Base-by-base conservation (phyloP, 2,329 filamentous ascomycete genomes). In the Fusarium sp. region DNA sequence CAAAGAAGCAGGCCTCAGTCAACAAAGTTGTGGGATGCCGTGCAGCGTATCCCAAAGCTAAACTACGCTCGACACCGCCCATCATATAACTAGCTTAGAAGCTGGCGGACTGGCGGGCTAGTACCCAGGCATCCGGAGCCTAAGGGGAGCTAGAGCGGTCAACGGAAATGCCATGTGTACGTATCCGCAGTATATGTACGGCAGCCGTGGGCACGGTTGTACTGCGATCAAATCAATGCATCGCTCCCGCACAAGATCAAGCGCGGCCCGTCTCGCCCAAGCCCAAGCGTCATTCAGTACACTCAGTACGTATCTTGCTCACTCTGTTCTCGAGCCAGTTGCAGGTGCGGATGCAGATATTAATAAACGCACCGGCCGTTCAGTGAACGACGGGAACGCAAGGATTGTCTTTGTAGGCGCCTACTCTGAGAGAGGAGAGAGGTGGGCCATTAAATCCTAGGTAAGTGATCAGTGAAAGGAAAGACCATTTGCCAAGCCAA, bases 61-160 rank as follows among this genome's bases (percentile, higher is more conserved):
- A 69, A 66, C 65, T 64, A 55, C 59, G 57, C 50, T 69, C 63
- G 71, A 74, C 72, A 74, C 72, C 72, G 72, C 72, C 69, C 62
- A 69, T 72, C 54, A 47, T 58, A 52, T 69, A 13, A 38, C 34
- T 73, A 74, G 69, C 59, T 65, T 57, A 61, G 45, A 71, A 54
- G 52, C 60, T 64, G 72, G 70, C 65, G 62, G 65, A 61, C 65
- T 65, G 65, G 65, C 70, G 66, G 67, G 67, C 63, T 62, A 71
- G 65, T 46, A 62, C 59, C 69, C 70, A 71, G 70, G 64, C 45
- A 69, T 62, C 69, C 62, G 72, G 71, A 67, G 72, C 64, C 55
- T 60, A 47, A 65, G 53, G 65, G 58, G 60, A 58, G 53, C 70
- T 70, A 69, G 45, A 70, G 72, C 72, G 72, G 72, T 74, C 72